Percentiles rank a stretch among this genome's conserved stretches.
These are phyloP conservation scores for Rhinocladiella mackenziei DNA, from an alignment of 2,329 filamentous ascomycete genomes.

Conservation along the genomic window DNA sequence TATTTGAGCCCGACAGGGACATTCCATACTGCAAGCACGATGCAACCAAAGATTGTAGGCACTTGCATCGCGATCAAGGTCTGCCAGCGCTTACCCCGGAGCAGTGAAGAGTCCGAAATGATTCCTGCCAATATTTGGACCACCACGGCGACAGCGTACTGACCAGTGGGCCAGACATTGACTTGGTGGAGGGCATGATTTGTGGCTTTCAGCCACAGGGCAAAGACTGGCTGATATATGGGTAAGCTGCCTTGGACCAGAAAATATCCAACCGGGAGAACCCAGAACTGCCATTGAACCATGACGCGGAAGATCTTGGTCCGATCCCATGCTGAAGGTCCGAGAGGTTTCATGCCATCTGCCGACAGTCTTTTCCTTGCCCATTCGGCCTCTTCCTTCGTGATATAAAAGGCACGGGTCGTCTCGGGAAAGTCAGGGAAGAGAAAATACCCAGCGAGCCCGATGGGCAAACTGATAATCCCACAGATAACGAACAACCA, in stretches of 20 bases:
- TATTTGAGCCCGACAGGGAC: constrained; percentile 27
- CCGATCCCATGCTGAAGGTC: constrained; percentile 36
- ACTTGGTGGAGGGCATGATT: constrained; percentile 40
- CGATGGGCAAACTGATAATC: constrained; percentile 49
- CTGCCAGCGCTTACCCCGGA: constrained; percentile 15
- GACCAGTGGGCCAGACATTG: constrained; percentile 46
- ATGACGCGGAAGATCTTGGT: constrained; percentile 40
- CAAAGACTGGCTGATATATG: constrained; percentile 41
- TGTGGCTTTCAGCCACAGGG: constrained; percentile 40
- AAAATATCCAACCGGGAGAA: constrained; percentile 41
- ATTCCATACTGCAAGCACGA: constrained; percentile 32
- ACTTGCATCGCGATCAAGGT: constrained; percentile 34
- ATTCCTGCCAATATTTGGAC: constrained; percentile 21
- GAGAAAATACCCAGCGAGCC: constrained; percentile 36
- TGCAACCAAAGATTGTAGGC: constrained; percentile 33
- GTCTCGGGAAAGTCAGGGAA: constrained; percentile 45
- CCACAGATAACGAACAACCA: constrained; percentile 59
- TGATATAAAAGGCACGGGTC: constrained; percentile 43
- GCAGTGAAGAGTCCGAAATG: constrained; percentile 18
- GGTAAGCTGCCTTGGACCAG: constrained; percentile 41
- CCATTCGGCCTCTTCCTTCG: constrained; percentile 25
- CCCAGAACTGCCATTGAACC: constrained; percentile 44
- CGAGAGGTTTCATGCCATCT: constrained; percentile 40
- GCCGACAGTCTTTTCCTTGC: constrained; percentile 29
- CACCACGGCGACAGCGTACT: constrained; percentile 44